phyloP scores from a whole-genome alignment of 2,329 filamentous ascomycete species.

The Ascochyta viciae-villosae region DNA sequence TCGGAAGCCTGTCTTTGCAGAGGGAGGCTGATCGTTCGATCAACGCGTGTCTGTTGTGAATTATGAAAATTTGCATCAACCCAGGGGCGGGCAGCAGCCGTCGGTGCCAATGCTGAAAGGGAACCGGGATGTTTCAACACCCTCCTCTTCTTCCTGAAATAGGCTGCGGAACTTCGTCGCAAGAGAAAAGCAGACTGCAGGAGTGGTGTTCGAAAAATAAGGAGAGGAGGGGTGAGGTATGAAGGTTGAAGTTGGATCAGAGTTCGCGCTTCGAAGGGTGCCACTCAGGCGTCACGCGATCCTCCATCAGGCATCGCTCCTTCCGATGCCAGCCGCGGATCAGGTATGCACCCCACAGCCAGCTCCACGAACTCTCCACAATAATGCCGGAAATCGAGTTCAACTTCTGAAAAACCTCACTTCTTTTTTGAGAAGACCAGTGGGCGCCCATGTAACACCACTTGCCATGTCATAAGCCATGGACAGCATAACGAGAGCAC shows the following conservation, averaged over 20 bases:
- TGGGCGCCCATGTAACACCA: background rate
- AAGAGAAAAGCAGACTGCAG: too few relatives aligned
- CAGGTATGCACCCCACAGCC: conserved; percentile 8
- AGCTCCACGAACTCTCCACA: conserved; percentile 12
- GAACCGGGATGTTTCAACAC: background rate
- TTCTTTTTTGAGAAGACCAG: background rate
- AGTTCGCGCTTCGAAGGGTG: conserved; percentile 7
- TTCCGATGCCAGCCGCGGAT: conserved; percentile 7
- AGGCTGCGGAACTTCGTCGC: background rate
- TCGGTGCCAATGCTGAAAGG: background rate
- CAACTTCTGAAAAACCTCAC: background rate
- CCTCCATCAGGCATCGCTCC: conserved; percentile 15
- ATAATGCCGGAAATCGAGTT: conserved; percentile 1
- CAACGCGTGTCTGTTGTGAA: background rate
- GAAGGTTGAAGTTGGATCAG: conserved; percentile 12
- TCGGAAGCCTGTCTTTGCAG: background rate
- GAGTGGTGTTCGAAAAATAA: background rate
- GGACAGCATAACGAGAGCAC: background rate
- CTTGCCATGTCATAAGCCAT: background rate
- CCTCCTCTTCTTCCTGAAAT: background rate
- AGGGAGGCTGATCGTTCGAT: background rate
- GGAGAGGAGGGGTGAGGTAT: background rate
- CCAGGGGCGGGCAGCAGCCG: background rate
- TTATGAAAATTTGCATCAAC: background rate
- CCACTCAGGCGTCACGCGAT: conserved; percentile 11